Percentiles rank a stretch among this genome's conserved stretches.
Evolutionary conservation across 306 rosid genomes (phyloP).

Genomic region (Trifolium dubium): DNA sequence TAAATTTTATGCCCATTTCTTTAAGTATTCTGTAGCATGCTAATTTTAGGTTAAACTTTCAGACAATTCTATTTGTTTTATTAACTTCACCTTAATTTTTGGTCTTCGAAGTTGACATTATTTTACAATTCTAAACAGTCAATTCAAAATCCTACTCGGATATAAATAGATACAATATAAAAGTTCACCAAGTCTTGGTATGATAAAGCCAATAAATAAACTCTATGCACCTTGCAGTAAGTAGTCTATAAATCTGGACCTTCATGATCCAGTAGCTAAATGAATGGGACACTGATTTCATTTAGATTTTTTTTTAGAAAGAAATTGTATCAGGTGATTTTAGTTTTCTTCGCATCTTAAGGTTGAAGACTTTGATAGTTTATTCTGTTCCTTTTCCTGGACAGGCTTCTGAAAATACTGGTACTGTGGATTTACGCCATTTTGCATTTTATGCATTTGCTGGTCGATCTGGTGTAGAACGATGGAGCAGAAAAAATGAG

Average conservation of each 20-base stretch:
- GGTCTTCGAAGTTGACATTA: constrained; percentile 22
- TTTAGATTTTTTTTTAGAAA: constrained; percentile 8
- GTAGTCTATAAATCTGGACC: constrained; percentile 28
- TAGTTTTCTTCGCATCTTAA: constrained; percentile 13
- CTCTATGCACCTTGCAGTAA: constrained; percentile 8
- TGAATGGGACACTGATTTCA: constrained; percentile 26
- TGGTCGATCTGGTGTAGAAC: constrained; percentile 74
- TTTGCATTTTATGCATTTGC: constrained; percentile 93
- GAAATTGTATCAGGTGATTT: constrained; percentile 1
- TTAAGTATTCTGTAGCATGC: constrained; percentile 31
- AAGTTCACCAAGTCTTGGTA: constrained; percentile 17
- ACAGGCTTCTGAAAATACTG: constrained; percentile 77
- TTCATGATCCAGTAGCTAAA: constrained; percentile 28
- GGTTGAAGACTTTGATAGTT: constrained; percentile 33
- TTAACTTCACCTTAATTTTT: constrained; percentile 10
- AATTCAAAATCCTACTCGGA: constrained; percentile 10
- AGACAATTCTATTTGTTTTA: constrained; percentile 13
- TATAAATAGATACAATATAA: background rate
- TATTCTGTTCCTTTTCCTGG: constrained; percentile 38
- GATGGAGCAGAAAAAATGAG: constrained; percentile 89
- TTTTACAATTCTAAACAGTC: constrained; percentile 18
- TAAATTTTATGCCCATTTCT: constrained; percentile 28
- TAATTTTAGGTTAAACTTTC: constrained; percentile 31
- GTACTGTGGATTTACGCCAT: constrained; percentile 85
- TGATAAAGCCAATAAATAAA: constrained; percentile 32